These are phyloP conservation scores for Chaetomium fimeti DNA, from an alignment of 495 filamentous ascomycete species.

Conservation along the genomic window DNA sequence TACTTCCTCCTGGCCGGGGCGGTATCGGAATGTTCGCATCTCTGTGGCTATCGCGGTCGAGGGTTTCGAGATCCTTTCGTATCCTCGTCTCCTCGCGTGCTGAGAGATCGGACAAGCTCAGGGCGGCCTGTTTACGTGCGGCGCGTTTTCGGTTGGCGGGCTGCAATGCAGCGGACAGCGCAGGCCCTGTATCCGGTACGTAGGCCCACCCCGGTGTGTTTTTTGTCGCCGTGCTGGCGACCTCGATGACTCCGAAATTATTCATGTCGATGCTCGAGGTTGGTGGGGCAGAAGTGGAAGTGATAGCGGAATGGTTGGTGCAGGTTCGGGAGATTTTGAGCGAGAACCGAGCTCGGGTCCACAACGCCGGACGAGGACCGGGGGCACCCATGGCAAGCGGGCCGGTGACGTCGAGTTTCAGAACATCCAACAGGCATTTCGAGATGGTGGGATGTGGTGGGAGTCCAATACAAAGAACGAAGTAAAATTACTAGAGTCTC, in stretches of 20 bases:
- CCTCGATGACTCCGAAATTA: conserved; percentile 67
- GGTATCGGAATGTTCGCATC: conserved; percentile 71
- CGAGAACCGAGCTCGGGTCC: not conserved
- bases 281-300: conserved; percentile 17
- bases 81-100: conserved; percentile 72
- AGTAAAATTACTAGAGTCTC: no score
- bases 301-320: not conserved
- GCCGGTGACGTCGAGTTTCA: conserved; percentile 2
- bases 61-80: conserved; percentile 69
- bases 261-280: conserved; percentile 39
- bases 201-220: conserved; percentile 84
- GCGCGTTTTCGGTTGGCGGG: conserved; percentile 60
- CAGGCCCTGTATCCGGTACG: conserved; percentile 70
- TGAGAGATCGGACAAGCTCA: conserved; percentile 61
- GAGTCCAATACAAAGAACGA: no score
- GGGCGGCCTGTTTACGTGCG: conserved; percentile 55
- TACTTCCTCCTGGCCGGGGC: conserved; percentile 30
- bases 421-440: no score
- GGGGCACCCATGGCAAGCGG: not conserved
- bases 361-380: not conserved
- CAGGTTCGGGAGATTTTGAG: conserved; percentile 16
- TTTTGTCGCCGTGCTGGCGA: conserved; percentile 65
- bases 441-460: no score
- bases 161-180: conserved; percentile 52
- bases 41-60: conserved; percentile 75